These are phyloP conservation scores for Blumeria graminis DNA, from an alignment of 2,329 filamentous ascomycete species.

Conservation along the genomic window DNA sequence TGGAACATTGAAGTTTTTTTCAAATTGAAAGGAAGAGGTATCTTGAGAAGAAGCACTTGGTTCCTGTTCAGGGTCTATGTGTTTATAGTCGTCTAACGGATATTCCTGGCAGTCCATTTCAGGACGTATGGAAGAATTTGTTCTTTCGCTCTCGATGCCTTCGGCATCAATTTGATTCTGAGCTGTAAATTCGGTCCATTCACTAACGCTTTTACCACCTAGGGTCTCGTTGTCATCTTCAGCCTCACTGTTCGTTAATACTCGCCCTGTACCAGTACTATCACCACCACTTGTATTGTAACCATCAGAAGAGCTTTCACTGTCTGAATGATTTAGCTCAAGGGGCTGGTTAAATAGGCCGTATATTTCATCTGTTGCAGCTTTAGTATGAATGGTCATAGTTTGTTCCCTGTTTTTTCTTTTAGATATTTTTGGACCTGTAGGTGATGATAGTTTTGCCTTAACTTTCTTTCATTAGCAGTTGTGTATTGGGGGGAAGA, in stretches of 20 bases:
- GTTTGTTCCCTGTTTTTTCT: slow-evolving; percentile 54
- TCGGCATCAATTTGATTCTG: slow-evolving; percentile 27
- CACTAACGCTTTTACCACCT: slow-evolving; percentile 42
- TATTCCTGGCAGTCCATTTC: too few relatives aligned
- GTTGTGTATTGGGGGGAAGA: not conserved
- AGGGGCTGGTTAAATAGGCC: slow-evolving; percentile 86
- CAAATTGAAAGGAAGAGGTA: slow-evolving; percentile 65
- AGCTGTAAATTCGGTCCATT: slow-evolving; percentile 73
- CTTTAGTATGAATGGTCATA: slow-evolving; percentile 89
- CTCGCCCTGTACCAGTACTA: slow-evolving; percentile 54
- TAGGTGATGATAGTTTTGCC: slow-evolving; percentile 76
- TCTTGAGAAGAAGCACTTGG: too few relatives aligned
- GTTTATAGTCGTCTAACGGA: too few relatives aligned
- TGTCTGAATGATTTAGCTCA: slow-evolving; percentile 18
- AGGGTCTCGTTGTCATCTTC: slow-evolving; percentile 33
- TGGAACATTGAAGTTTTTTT: slow-evolving; percentile 27
- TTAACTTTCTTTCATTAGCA: slow-evolving; percentile 38
- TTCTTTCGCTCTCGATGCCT: too few relatives aligned
- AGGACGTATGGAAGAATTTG: too few relatives aligned
- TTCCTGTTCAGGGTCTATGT: too few relatives aligned
- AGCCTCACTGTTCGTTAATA: slow-evolving; percentile 40
- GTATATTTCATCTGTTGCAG: slow-evolving; percentile 92
- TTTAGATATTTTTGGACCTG: slow-evolving; percentile 60
- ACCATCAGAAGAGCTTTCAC: slow-evolving; percentile 28
- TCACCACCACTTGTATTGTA: slow-evolving; percentile 62